Evolutionary conservation across 192 early-diverging fungal genomes (phyloP).

Genomic region (Linnemannia hyalina): DNA sequence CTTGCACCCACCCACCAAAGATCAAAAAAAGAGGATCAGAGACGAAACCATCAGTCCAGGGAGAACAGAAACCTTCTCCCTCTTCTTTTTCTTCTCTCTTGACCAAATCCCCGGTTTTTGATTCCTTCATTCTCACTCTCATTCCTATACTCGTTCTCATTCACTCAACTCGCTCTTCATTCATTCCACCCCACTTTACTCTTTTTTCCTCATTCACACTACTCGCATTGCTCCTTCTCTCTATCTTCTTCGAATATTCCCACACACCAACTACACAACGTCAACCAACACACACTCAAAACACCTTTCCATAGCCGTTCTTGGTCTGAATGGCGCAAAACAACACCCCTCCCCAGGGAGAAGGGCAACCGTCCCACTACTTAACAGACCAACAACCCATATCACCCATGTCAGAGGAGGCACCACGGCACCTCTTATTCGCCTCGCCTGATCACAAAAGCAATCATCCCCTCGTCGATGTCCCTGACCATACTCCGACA

Average conservation of each 20-base stretch:
- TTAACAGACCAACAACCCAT: not conserved
- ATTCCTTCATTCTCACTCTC: not conserved
- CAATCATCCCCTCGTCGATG: not conserved
- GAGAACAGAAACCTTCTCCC: not conserved
- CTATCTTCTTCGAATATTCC: not conserved
- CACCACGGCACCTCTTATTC: slow-evolving; percentile 8
- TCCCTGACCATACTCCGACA: slow-evolving; percentile 6
- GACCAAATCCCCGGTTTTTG: not conserved
- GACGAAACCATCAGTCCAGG: not conserved
- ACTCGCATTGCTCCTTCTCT: not conserved
- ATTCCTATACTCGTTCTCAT: not conserved
- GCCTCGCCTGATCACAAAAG: not conserved
- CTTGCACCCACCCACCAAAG: not conserved
- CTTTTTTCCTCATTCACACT: not conserved
- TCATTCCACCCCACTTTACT: not conserved
- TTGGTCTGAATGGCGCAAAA: slow-evolving; percentile 25
- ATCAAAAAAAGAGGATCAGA: not conserved
- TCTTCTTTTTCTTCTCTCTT: not conserved
- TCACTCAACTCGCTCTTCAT: not conserved
- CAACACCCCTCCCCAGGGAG: slow-evolving; percentile 2
- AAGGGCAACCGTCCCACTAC: not conserved
- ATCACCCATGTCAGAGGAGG: not conserved
- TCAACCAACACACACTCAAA: not conserved
- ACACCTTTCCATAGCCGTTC: not conserved
- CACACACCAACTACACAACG: not conserved